Base-by-base conservation (phyloP, 805 yeast species). In the Martiniozyma abietophila region DNA sequence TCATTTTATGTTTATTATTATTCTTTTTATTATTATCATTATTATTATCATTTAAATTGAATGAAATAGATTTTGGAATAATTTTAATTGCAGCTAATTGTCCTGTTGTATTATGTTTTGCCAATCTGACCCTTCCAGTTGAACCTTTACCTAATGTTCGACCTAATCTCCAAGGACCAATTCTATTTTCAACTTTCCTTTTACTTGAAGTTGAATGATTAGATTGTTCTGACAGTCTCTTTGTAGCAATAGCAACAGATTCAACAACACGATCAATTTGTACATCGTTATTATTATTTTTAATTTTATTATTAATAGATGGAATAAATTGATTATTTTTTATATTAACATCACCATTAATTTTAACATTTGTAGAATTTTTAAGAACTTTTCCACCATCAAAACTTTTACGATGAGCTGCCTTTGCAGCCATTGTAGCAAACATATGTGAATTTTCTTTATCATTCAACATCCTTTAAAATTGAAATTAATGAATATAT, bases 131-230 rank as follows among this genome's bases (percentile, higher is more conserved):
- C 35, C 88, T 65, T 4, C 89, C 89, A 0, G 92, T 80, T 31
- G 92, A 82, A 12, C 94, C 94, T 46, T 81, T 68, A 3, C 94
- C 94, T 33, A 82, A 57, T 4, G 89, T 79, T 48, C 76, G 74
- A 14, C 92, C 92, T 35, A 82, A 61, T 45, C 70, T 70, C 94
- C 94, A 82, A 11, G 94, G 94, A 2, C 94, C 94, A 17, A 82
- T 79, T 40, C 51, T 47, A 39, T 59, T 59, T 39, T 59, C 62
- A 3, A 59, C 55, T 35, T 56, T 58, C 11, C 61, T 39, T 42
- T 59, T 59, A 14, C 40, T 38, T 27, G 50, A 48, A 20, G 47
- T 42, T 4, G 60, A 54, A 10, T 45, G 44, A 5, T 58, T 51
- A 59, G 77, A 57, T 51, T 76, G 47, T 50, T 53, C 55, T 5